A percentile compares a stretch with the other conserved stretches of the same genome.
Conservation (phyloP, 768 basidiomycete species). For the Cytidiella melzeri region DNA sequence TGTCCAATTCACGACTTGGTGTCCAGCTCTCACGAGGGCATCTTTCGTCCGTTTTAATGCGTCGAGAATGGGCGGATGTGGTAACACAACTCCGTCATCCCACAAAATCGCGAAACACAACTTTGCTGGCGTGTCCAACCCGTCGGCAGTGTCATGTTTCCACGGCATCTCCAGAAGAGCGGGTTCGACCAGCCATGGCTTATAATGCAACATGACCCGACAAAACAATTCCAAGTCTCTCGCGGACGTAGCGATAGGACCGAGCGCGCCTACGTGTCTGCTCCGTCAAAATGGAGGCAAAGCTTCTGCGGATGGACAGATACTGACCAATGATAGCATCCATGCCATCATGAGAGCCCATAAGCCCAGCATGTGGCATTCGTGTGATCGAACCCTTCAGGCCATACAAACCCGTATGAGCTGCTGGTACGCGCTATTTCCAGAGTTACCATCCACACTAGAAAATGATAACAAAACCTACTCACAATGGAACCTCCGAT, state of each 20-base stretch:
- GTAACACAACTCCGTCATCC: constrained; percentile 45
- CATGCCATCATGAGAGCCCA: constrained; percentile 47
- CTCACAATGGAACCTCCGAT: constrained; percentile 69
- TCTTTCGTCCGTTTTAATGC: constrained; percentile 35
- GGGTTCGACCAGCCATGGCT: constrained; percentile 43
- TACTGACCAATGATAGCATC: constrained; percentile 36
- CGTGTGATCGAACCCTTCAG: constrained; percentile 58
- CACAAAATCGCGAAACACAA: constrained; percentile 42
- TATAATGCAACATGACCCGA: constrained; percentile 36
- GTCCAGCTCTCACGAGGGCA: constrained; percentile 38
- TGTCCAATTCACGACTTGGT: constrained; percentile 45
- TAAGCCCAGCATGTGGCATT: constrained; percentile 44
- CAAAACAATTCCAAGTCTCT: constrained; percentile 45
- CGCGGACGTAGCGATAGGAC: constrained; percentile 42
- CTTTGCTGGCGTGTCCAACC: constrained; percentile 32
- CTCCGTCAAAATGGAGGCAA: neutral
- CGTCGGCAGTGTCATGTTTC: constrained; percentile 34
- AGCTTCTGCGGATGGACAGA: neutral
- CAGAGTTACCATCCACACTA: neutral
- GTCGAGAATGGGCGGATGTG: constrained; percentile 41
- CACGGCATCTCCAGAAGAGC: constrained; percentile 45
- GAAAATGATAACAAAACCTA: constrained; percentile 1
- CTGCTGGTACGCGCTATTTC: constrained; percentile 72
- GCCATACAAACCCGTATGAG: constrained; percentile 74
- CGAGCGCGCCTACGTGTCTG: constrained; percentile 33